These are phyloP conservation scores for Nitzschia inconspicua DNA, from an alignment of 108 stramenopile genomes.

Conservation along the genomic window DNA sequence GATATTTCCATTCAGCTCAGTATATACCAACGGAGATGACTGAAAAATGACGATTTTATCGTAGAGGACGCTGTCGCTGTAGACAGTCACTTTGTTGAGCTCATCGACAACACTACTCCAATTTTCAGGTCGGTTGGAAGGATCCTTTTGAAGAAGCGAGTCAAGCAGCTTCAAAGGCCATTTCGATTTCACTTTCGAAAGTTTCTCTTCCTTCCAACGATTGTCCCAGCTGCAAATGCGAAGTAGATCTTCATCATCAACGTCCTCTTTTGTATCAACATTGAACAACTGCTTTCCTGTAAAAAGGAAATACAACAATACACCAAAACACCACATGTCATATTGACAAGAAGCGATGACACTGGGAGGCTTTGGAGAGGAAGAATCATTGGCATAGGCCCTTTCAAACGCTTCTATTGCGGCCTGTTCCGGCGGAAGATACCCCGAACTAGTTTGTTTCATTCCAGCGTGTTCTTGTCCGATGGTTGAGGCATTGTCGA, in stretches of 20 bases:
- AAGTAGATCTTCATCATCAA: conserved; percentile 12
- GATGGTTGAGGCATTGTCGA: conserved; percentile 12
- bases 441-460: conserved; percentile 18
- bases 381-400: background rate
- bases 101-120: background rate
- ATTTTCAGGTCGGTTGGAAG: background rate
- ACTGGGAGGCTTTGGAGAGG: background rate
- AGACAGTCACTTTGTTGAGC: background rate
- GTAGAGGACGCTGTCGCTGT: conserved; percentile 1
- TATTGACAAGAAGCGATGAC: conserved; percentile 4
- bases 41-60: conserved; percentile 5
- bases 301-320: conserved; percentile 14
- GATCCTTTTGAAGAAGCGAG: conserved; percentile 7
- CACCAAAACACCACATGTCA: conserved; percentile 35
- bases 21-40: background rate
- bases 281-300: conserved; percentile 27
- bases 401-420: conserved; percentile 10
- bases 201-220: conserved; percentile 3
- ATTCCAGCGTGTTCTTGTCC: conserved; percentile 1
- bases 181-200: conserved; percentile 6
- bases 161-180: conserved; percentile 6
- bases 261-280: conserved; percentile 11
- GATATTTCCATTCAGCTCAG: background rate
- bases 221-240: conserved; percentile 7
- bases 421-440: conserved; percentile 19